Base-by-base conservation (phyloP, 257 asterid species). In the Capsicum pubescens region DNA sequence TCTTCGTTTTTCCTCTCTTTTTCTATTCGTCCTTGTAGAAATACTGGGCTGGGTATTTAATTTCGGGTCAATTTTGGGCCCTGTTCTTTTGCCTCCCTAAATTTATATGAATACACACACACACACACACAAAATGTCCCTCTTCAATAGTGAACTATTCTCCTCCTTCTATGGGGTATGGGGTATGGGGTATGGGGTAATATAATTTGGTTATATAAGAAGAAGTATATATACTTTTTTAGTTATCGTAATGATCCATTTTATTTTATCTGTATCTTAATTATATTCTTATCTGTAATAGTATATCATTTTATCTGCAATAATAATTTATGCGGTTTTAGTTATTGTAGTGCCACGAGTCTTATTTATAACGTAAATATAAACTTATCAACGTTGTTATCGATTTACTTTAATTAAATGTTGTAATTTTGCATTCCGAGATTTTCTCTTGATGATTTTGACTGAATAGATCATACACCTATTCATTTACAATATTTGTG, bases 31-130 rank as follows among this genome's bases (percentile, higher is more conserved):
- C 56, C 83, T 87, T 80, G 83, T 83, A 17, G 78, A 4, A 72
- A 58, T 13, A 72, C 84, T 89, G 92, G 89, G 91, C 86, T 88
- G 89, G 90, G 79, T 85, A 89, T 87, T 85, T 87, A 86, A 89
- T 81, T 71, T 77, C 66, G 82, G 66, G 83, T 87, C 80, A 58
- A 58, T 52, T 87, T 39, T 85, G 86, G 91, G 88, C 88, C 89
- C 54, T 42, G 8, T 57, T 83, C 32, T 35, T 77, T 16, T 61
- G 39, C 50, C 60, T 50, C 46, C 39, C 70, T 57, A 66, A 58
- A 57, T 35, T 42, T 71, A 14, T 71, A 13, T 79, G 48, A 57
- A 7, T 58, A n/a, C 11, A 79, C 11, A 52, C 44, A 39, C 44
- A 36, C 42, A 1, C 42, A 39, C 44, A 39, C 44, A 14, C 48